These are phyloP conservation scores for Inga leiocalycina DNA, from an alignment of 306 rosid species.

Conservation along the genomic window DNA sequence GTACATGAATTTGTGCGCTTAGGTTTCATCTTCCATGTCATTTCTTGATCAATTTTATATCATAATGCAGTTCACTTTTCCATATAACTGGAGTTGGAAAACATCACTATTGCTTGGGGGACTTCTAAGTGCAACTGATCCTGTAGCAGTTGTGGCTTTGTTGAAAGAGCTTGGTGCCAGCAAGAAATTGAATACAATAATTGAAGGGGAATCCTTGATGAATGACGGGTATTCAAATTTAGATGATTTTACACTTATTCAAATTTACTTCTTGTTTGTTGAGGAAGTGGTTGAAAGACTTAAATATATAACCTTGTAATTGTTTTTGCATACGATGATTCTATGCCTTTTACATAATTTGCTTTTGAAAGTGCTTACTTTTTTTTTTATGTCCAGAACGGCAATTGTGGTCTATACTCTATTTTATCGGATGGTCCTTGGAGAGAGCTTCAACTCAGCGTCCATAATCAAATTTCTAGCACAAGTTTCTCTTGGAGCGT, in stretches of 20 bases:
- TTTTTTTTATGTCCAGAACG: conserved; percentile 71
- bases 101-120: conserved; percentile 95
- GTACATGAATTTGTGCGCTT: conserved; percentile 48
- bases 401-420: conserved; percentile 97
- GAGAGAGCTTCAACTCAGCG: conserved; percentile 75
- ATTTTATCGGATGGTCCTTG: conserved; percentile 89
- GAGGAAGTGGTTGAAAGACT: conserved; percentile 31
- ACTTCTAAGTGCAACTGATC: conserved; percentile 96
- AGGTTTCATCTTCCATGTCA: neutral
- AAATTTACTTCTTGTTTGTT: neutral
- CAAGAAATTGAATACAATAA: conserved; percentile 90
- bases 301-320: conserved; percentile 7
- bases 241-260: conserved; percentile 11
- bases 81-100: conserved; percentile 93
- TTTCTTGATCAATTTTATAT: conserved; percentile 22
- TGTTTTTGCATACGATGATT: conserved; percentile 16
- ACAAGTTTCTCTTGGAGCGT: conserved; percentile 89
- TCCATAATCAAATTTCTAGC: conserved; percentile 67
- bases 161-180: conserved; percentile 96
- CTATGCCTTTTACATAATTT: conserved; percentile 25
- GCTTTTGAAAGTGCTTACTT: conserved; percentile 30
- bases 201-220: conserved; percentile 99
- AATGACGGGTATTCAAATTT: conserved; percentile 81
- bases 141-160: conserved; percentile 96
- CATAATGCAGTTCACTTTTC: conserved; percentile 76